These are phyloP conservation scores for Trichoderma guizhouense DNA, from an alignment of 2,329 filamentous ascomycete species.

Conservation along the genomic window DNA sequence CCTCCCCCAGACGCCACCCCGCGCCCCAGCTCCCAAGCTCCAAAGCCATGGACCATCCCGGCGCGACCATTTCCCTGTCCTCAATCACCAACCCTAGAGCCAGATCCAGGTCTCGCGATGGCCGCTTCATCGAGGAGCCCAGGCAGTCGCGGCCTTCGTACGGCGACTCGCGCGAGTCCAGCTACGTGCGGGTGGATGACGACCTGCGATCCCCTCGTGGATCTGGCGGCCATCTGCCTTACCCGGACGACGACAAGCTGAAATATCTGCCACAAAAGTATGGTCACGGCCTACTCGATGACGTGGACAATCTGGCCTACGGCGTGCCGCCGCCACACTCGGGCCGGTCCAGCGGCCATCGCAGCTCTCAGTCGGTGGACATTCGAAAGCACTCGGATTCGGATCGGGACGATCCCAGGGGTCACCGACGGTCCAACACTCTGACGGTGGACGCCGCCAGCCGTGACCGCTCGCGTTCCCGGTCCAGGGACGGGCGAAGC, in stretches of 20 bases:
- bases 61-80: constrained; percentile 47
- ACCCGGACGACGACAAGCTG: constrained; percentile 31
- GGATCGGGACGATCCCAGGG: constrained; percentile 13
- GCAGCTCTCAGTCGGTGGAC: constrained; percentile 11
- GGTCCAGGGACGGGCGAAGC: constrained; percentile 33
- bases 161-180: constrained; percentile 42
- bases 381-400: constrained; percentile 10
- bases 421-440: constrained; percentile 31
- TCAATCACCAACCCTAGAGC: constrained; percentile 24
- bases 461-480: constrained; percentile 35
- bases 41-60: constrained; percentile 11
- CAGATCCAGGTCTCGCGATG: constrained; percentile 43
- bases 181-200: constrained; percentile 42
- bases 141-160: constrained; percentile 31
- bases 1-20: constrained; percentile 20
- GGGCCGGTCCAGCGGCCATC: constrained; percentile 20
- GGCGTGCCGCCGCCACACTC: constrained; percentile 35
- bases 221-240: constrained; percentile 28
- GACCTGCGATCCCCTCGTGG: constrained; percentile 33
- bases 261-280: constrained; percentile 19
- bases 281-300: constrained; percentile 25
- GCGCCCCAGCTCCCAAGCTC: neutral
- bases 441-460: constrained; percentile 41
- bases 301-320: constrained; percentile 51
- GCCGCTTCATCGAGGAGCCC: constrained; percentile 31